phyloP scores from a whole-genome alignment of 2,329 filamentous ascomycete genomes.

The Diaporthe citri region DNA sequence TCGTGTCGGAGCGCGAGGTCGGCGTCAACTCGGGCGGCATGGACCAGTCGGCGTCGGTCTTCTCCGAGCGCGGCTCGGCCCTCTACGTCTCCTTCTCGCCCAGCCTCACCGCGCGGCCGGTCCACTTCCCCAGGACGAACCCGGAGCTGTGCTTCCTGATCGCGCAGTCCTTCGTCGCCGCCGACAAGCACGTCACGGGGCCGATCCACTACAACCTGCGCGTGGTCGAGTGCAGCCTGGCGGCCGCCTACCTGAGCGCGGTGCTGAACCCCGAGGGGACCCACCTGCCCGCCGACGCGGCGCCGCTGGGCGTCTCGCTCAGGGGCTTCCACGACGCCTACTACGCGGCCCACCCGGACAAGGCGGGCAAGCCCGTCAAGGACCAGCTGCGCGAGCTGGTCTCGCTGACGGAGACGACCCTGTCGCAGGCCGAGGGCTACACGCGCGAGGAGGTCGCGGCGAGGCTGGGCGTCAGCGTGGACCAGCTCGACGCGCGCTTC shows the following conservation, averaged over 20 bases:
- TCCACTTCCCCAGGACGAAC: constrained; percentile 83
- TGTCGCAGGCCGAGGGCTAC: constrained; percentile 86
- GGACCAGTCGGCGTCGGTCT: constrained; percentile 97
- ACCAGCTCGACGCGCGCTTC: constrained; percentile 81
- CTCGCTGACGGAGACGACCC: constrained; percentile 75
- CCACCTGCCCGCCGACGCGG: constrained; percentile 79
- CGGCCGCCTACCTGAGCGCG: constrained; percentile 77
- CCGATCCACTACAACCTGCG: constrained; percentile 97
- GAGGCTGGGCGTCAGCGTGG: constrained; percentile 76
- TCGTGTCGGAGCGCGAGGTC: constrained; percentile 93
- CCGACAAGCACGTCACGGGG: constrained; percentile 94
- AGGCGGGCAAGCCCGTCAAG: constrained; percentile 54
- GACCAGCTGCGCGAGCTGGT: constrained; percentile 82
- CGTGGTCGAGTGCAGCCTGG: constrained; percentile 94
- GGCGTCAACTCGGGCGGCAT: constrained; percentile 98
- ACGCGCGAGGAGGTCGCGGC: constrained; percentile 86
- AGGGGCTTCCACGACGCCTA: constrained; percentile 89
- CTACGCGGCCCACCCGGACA: constrained; percentile 68
- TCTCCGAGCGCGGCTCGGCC: constrained; percentile 86
- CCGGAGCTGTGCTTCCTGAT: constrained; percentile 93
- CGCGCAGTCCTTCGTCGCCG: constrained; percentile 92
- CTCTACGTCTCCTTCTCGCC: constrained; percentile 93
- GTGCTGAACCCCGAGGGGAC: constrained; percentile 68
- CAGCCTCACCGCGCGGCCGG: constrained; percentile 78
- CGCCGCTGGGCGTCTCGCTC: constrained; percentile 85